Conservation (phyloP, 495 filamentous ascomycete species). For the Neurospora sp. region DNA sequence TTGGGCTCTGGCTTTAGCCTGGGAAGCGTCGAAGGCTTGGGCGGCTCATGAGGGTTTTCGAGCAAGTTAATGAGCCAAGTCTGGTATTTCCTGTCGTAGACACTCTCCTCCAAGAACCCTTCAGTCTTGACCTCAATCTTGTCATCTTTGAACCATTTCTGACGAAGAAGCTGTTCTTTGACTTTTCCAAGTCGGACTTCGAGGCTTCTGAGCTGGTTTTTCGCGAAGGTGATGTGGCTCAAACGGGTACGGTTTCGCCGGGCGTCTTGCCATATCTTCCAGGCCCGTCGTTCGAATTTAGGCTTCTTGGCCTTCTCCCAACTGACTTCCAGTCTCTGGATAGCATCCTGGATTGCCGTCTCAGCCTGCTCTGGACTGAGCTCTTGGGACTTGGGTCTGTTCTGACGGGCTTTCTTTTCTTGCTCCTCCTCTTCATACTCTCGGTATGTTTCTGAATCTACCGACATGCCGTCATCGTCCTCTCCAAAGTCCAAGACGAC, state of each 20-base stretch:
- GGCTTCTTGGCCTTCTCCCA: constrained; percentile 52
- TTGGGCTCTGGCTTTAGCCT: constrained; percentile 15
- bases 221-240: constrained; percentile 11
- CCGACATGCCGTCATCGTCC: constrained; percentile 49
- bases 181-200: constrained; percentile 41
- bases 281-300: constrained; percentile 42
- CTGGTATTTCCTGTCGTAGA: constrained; percentile 47
- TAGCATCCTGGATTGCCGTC: constrained; percentile 40
- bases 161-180: constrained; percentile 36
- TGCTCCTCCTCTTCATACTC: constrained; percentile 33
- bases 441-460: constrained; percentile 41
- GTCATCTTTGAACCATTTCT: constrained; percentile 37
- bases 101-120: constrained; percentile 45
- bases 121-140: constrained; percentile 42
- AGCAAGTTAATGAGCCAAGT: constrained; percentile 47
- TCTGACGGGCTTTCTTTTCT: constrained; percentile 2
- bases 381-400: background rate
- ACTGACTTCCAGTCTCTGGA: constrained; percentile 38
- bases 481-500: constrained; percentile 56
- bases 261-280: constrained; percentile 49
- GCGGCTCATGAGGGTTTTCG: constrained; percentile 37
- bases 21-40: constrained; percentile 26
- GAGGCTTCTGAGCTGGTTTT: constrained; percentile 15
- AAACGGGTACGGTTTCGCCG: constrained; percentile 17
- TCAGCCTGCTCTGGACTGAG: constrained; percentile 41